Percentiles rank a stretch among this genome's conserved stretches.
These are phyloP conservation scores for Annulohypoxylon moriforme DNA, from an alignment of 495 filamentous ascomycete genomes.

Conservation along the genomic window DNA sequence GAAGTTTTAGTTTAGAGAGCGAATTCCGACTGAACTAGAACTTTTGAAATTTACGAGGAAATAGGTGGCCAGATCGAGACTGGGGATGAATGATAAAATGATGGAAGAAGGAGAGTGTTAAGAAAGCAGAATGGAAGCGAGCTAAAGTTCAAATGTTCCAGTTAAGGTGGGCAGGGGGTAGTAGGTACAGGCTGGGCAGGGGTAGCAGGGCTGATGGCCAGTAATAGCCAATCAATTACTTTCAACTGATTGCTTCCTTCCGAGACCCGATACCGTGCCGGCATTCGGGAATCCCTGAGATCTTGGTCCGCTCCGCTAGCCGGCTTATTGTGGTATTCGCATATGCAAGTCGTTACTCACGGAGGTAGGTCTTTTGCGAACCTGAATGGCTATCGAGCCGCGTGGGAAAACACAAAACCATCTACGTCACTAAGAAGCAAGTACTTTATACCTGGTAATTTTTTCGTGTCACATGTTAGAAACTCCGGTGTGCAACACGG, in stretches of 20 bases:
- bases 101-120: not conserved
- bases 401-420: not conserved
- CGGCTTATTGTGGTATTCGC: slow-evolving; percentile 21
- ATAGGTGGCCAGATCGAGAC: no score
- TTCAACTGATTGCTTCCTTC: slow-evolving; percentile 10
- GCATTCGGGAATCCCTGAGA: slow-evolving; percentile 15
- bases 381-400: not conserved
- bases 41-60: not conserved
- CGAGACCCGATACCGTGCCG: slow-evolving; percentile 28
- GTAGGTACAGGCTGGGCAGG: no score
- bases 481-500: not conserved
- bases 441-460: not conserved
- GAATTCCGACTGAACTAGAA: not conserved
- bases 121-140: not conserved
- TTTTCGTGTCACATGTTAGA: not conserved
- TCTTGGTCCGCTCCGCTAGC: slow-evolving; percentile 4
- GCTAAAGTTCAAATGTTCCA: not conserved
- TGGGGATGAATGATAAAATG: not conserved
- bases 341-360: slow-evolving; percentile 11
- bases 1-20: not conserved
- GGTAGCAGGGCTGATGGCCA: slow-evolving; percentile 21
- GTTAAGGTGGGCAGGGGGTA: not conserved
- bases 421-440: no score
- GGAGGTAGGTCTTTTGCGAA: not conserved
- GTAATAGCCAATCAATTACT: not conserved